A percentile compares a stretch with the other conserved stretches of the same genome.
Evolutionary conservation across 495 filamentous ascomycete genomes (phyloP).

Genomic region (Hyaloscypha hepaticicola): DNA sequence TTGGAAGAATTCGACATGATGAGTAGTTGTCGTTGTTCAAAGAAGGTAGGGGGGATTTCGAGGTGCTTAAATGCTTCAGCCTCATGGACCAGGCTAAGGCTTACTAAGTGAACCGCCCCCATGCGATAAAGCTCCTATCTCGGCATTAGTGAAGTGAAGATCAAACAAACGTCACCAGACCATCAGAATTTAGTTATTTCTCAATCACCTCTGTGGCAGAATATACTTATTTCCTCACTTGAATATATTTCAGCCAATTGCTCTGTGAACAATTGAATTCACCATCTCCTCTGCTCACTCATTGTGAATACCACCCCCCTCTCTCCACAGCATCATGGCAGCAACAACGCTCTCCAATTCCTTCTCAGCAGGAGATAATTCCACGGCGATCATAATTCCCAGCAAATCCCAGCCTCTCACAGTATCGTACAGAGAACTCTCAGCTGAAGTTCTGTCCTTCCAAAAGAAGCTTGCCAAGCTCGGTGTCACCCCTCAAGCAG

Average conservation of each 20-base stretch:
- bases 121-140: constrained; percentile 7
- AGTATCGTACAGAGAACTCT: constrained; percentile 63
- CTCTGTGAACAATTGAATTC: constrained; percentile 11
- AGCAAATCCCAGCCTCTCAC: constrained; percentile 53
- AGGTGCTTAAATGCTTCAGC: constrained; percentile 14
- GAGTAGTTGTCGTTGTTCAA: background rate
- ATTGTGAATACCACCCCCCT: background rate
- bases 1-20: constrained; percentile 26
- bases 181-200: background rate
- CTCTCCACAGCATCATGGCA: constrained; percentile 17
- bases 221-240: background rate
- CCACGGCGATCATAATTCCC: constrained; percentile 65
- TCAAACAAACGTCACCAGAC: constrained; percentile 15
- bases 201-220: background rate
- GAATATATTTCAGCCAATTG: constrained; percentile 7
- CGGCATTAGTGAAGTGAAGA: constrained; percentile 11
- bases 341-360: constrained; percentile 33
- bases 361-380: constrained; percentile 25
- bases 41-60: background rate
- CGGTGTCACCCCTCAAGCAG: constrained; percentile 59
- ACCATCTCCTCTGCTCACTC: background rate
- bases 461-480: constrained; percentile 70
- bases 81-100: constrained; percentile 17
- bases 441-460: constrained; percentile 59
- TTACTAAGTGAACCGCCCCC: background rate